Conservation (phyloP, 257 asterid genomes). For the Solanum chmielewskii region DNA sequence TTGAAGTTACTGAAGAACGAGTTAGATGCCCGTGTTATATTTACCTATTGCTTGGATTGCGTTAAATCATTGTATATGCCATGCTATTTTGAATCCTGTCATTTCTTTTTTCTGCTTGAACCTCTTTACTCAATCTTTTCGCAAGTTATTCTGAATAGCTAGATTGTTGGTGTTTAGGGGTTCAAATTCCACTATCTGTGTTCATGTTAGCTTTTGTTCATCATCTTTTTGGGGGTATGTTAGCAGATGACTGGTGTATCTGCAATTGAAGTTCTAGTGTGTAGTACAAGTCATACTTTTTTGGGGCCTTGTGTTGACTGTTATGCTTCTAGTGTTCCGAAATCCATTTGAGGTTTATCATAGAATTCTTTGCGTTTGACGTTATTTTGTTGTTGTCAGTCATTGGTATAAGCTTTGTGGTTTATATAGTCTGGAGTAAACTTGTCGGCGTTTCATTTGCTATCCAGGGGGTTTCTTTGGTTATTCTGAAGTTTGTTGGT, state of each 20-base stretch:
- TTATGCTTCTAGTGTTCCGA: not conserved
- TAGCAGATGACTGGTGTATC: not conserved
- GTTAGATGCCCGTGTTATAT: not conserved
- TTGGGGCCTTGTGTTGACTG: not conserved
- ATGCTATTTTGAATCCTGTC: not conserved
- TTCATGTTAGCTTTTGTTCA: not conserved
- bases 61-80: not conserved
- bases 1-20: not conserved
- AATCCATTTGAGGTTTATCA: not conserved
- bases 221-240: not conserved
- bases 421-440: not conserved
- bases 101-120: not conserved
- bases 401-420: not conserved
- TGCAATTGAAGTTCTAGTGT: not conserved
- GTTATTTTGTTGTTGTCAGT: not conserved
- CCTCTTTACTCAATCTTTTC: not conserved
- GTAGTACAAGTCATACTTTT: not conserved
- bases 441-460: not conserved
- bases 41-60: not conserved
- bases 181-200: not conserved
- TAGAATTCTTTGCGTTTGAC: not conserved
- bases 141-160: not conserved
- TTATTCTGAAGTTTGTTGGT: conserved; percentile 3
- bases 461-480: not conserved
- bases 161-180: not conserved